Base-by-base conservation (phyloP, 2,329 filamentous ascomycete species). In the Epichloe amarillans region DNA sequence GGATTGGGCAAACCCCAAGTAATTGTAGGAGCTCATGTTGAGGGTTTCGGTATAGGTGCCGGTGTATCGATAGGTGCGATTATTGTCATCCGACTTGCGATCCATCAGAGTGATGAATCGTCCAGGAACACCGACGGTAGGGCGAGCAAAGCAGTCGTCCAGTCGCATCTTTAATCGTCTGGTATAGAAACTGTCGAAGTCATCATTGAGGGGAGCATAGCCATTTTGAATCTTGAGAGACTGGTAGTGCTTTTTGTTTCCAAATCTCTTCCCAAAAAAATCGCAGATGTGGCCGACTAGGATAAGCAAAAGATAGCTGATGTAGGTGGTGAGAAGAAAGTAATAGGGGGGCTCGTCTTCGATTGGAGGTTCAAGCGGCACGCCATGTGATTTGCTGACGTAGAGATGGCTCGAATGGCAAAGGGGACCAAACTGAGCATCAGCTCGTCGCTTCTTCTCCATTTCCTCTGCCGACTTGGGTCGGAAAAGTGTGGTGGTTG, bases 11-110 rank as follows among this genome's bases (percentile, higher is more conserved):
- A 98, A 98, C 42, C 93, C 93, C 23, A 98, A 86, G 65, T 98
- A 98, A 70, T 98, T 98, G 77, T 98, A 98, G 1, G 93, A 98
- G 72, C 91, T 96, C 84, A 98, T 86, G 71, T 98, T 98, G 61
- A 98, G 74, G 0, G 93, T 97, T 69, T 98, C 88, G 1, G 91
- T 97, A 53, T 81, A 84, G 46, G 88, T 95, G 52, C 93, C 93
- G 2, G 87, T 90, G 67, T 89, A 83, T 64, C 86, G 80, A 73
- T 95, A 98, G 52, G 85, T 84, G 62, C 84, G 78, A 71, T 98
- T 98, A 74, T 88, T 89, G 64, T 98, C 88, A 63, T 91, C 79
- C 3, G 90, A 95, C 60, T 81, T 84, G 62, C 93, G 88, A 67
- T 97, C 91, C 58, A 97, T 78, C 39, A 98, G 75, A 23, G 88